phyloP scores from a whole-genome alignment of 208 protist genomes.

The Acanthamoeba royreba region DNA sequence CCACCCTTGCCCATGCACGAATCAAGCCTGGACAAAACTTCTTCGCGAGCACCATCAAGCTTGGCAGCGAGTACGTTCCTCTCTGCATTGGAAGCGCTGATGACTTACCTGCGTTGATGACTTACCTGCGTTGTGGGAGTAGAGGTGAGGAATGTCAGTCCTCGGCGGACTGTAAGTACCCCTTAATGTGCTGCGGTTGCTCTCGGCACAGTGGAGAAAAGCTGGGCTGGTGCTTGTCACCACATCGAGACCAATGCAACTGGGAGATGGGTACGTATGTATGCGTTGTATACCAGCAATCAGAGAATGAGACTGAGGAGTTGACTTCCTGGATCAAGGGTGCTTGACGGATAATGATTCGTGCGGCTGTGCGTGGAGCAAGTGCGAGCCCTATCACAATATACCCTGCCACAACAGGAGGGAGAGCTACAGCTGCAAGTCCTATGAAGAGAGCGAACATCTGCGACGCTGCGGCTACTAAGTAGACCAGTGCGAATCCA shows the following conservation, averaged over 20 bases:
- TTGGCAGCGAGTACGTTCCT: too few relatives aligned
- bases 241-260: neutral
- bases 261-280: neutral
- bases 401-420: neutral
- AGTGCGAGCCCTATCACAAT: neutral
- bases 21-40: too few relatives aligned
- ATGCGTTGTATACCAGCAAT: neutral
- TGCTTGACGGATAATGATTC: neutral
- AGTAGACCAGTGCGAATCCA: neutral
- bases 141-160: neutral
- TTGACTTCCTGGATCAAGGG: neutral
- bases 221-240: neutral
- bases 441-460: neutral
- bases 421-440: neutral
- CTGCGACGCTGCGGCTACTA: neutral
- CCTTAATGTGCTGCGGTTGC: neutral
- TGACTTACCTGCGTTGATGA: too few relatives aligned
- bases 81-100: too few relatives aligned
- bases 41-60: too few relatives aligned
- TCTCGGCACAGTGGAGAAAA: neutral
- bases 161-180: neutral
- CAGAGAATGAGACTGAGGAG: neutral
- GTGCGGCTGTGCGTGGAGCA: neutral
- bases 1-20: too few relatives aligned
- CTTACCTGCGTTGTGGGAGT: neutral